Evolutionary conservation across 257 asterid genomes (phyloP).

Genomic region (Cinchona pubescens): DNA sequence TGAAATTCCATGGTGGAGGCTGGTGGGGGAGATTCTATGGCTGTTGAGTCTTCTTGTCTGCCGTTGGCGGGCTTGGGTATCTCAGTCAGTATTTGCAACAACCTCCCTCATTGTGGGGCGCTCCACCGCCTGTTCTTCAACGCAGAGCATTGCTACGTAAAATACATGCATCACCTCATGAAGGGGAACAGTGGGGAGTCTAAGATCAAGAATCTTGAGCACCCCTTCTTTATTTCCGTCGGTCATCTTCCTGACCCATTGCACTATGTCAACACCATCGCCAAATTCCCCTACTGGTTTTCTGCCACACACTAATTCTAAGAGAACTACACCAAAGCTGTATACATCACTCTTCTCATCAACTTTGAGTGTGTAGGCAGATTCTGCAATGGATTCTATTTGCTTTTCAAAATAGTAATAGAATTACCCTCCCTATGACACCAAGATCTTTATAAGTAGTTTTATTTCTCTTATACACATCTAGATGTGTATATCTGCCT

Average conservation of each 20-base stretch:
- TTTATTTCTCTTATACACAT: no score
- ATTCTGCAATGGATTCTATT: slow-evolving; percentile 47
- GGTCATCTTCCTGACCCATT: slow-evolving; percentile 89
- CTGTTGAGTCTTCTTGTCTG: slow-evolving; percentile 43
- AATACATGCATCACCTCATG: slow-evolving; percentile 88
- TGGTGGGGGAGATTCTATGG: slow-evolving; percentile 32
- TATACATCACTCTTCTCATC: slow-evolving; percentile 98
- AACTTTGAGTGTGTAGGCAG: slow-evolving; percentile 91
- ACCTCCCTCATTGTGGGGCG: slow-evolving; percentile 99
- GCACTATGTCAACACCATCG: slow-evolving; percentile 95
- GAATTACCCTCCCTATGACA: no score
- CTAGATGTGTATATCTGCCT: no score
- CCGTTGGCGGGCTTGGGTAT: slow-evolving; percentile 53
- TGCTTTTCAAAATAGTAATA: neutral
- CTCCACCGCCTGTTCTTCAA: slow-evolving; percentile 88
- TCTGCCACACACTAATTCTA: slow-evolving; percentile 77
- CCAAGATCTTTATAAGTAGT: no score
- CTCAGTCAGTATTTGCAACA: slow-evolving; percentile 85
- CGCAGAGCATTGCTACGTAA: slow-evolving; percentile 94
- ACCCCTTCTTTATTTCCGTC: slow-evolving; percentile 81
- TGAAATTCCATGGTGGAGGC: slow-evolving; percentile 52
- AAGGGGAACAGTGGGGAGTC: slow-evolving; percentile 75
- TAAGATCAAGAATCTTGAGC: slow-evolving; percentile 69
- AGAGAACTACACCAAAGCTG: slow-evolving; percentile 88
- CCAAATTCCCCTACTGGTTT: slow-evolving; percentile 97